Evolutionary conservation across 2,329 filamentous ascomycete species (phyloP).

Genomic region (Scedosporium apiospermum): DNA sequence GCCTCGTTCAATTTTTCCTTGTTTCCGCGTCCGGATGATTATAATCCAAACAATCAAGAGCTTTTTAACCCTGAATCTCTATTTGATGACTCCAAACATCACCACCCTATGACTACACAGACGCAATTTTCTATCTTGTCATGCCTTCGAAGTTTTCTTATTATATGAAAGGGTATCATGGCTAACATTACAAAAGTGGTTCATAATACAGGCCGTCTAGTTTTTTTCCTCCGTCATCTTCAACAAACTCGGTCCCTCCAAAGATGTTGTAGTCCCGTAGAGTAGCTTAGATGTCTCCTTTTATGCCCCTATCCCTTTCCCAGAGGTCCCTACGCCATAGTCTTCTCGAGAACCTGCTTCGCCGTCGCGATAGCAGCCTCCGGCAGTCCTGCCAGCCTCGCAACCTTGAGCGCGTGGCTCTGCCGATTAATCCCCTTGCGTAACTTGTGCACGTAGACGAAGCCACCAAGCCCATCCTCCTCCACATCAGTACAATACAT

Average conservation of each 20-base stretch:
- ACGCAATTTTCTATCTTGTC: background rate
- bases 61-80: slow-evolving; percentile 60
- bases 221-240: background rate
- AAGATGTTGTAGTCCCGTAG: background rate
- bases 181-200: slow-evolving; percentile 22
- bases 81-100: slow-evolving; percentile 45
- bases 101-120: slow-evolving; percentile 46
- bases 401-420: slow-evolving; percentile 94
- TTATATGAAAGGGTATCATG: slow-evolving; percentile 22
- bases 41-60: slow-evolving; percentile 45
- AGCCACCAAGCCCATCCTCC: slow-evolving; percentile 61
- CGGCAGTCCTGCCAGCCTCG: slow-evolving; percentile 73
- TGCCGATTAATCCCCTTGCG: slow-evolving; percentile 72
- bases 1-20: slow-evolving; percentile 11
- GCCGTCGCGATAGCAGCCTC: slow-evolving; percentile 63
- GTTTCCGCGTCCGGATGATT: slow-evolving; percentile 36
- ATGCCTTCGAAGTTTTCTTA: slow-evolving; percentile 11
- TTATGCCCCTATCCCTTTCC: too few species aligned
- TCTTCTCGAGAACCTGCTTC: slow-evolving; percentile 36
- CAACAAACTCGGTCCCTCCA: background rate
- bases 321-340: too few species aligned
- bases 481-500: slow-evolving; percentile 85
- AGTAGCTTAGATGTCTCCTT: too few species aligned
- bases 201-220: background rate
- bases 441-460: slow-evolving; percentile 80